phyloP scores from a whole-genome alignment of 2,329 filamentous ascomycete species.

The Colletotrichum karsti region DNA sequence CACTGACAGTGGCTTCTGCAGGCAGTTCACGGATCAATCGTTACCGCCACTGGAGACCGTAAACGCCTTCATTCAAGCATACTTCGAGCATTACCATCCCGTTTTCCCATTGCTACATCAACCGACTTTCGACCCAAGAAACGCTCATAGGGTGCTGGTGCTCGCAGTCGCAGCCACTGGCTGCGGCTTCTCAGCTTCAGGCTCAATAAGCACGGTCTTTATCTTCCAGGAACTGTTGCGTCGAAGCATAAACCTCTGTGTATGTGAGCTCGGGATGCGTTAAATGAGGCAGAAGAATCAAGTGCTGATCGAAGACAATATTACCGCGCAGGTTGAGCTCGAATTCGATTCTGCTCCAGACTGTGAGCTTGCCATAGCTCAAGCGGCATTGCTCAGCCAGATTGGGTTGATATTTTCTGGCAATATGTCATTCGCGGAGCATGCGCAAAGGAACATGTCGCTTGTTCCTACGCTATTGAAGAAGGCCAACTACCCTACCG shows the following conservation, averaged over 20 bases:
- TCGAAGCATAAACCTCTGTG: background rate
- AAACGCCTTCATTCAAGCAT: background rate
- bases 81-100: background rate
- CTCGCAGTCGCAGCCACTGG: background rate
- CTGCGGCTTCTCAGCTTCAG: background rate
- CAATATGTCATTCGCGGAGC: slow-evolving; percentile 2
- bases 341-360: background rate
- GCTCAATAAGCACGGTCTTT: background rate
- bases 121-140: background rate
- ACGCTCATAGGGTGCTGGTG: background rate
- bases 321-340: background rate
- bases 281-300: background rate
- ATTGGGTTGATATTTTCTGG: slow-evolving; percentile 3
- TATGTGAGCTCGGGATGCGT: background rate
- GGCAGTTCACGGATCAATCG: background rate
- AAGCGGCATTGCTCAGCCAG: background rate
- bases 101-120: background rate
- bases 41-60: background rate
- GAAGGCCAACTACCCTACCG: background rate
- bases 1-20: background rate
- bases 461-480: background rate
- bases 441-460: slow-evolving; percentile 6
- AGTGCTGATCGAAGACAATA: background rate
- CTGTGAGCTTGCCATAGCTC: background rate
- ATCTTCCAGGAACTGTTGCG: background rate